These are phyloP conservation scores for Petasospora fabianii DNA, from an alignment of 1,139 yeast species.

Conservation along the genomic window DNA sequence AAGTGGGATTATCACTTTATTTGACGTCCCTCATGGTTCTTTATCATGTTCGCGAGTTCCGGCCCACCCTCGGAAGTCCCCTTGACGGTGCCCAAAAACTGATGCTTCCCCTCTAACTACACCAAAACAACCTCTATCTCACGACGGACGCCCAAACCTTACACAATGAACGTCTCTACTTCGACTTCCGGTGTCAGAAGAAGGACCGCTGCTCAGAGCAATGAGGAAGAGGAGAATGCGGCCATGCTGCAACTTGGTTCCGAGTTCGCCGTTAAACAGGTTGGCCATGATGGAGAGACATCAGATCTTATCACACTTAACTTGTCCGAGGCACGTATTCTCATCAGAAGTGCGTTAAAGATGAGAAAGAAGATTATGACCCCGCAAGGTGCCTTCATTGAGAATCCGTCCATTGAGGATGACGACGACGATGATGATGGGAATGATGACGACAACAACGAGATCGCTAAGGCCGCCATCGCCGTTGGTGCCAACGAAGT, in stretches of 20 bases:
- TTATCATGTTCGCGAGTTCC: too few relatives aligned
- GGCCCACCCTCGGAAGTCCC: too few relatives aligned
- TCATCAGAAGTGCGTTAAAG: conserved; percentile 85
- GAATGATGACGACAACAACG: conserved; percentile 48
- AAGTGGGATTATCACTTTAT: too few relatives aligned
- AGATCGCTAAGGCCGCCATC: conserved; percentile 63
- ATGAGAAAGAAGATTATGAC: conserved; percentile 62
- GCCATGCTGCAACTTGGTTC: conserved; percentile 84
- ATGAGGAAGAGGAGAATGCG: conserved; percentile 87
- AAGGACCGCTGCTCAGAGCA: conserved; percentile 63
- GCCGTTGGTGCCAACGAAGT: conserved; percentile 65
- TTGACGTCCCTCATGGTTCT: too few relatives aligned
- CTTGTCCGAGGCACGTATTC: conserved; percentile 81
- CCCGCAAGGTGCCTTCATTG: conserved; percentile 34
- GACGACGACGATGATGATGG: conserved; percentile 36
- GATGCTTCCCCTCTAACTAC: neutral
- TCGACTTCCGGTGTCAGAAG: conserved; percentile 83
- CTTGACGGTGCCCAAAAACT: too few relatives aligned
- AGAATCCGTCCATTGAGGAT: conserved; percentile 24
- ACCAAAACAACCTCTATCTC: neutral
- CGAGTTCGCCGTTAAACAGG: conserved; percentile 79
- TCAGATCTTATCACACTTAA: conserved; percentile 81
- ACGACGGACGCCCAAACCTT: neutral
- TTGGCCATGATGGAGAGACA: conserved; percentile 74
- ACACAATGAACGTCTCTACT: conserved; percentile 77